Base-by-base conservation (phyloP, 257 asterid species). In the Solanum dulcamara region DNA sequence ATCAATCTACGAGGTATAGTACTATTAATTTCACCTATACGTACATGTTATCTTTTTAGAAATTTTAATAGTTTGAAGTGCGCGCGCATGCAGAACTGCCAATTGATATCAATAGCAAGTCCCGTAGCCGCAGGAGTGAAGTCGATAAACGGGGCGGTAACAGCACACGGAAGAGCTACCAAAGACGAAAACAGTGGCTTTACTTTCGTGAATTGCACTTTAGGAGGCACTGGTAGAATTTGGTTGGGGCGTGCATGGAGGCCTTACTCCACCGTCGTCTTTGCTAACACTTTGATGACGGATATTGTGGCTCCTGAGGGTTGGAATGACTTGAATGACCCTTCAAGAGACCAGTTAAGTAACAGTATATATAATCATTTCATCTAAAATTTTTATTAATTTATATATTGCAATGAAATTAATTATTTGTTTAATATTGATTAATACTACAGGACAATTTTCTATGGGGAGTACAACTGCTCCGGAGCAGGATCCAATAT, bases 231-330 rank as follows among this genome's bases (percentile, higher is more conserved):
- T 0, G 99, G 99, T 3, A 90, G 99, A 72, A 92, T 96, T 2
- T 96, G 99, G 98, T 87, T 95, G 0, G 99, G 99, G 1, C 91
- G 98, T 9, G 99, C 99, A 0, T 96, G 99, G 99, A 84, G 97
- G 86, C 98, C 98, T 10, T 96, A 89, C 93, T 95, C 99, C 64
- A 92, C 97, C 0, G 97, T 92, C 6, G 91, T 96, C 22, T 96
- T 95, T 48, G 88, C 95, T 15, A 89, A 81, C 84, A 95, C 99
- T 0, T 81, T 50, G 13, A 96, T 96, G 97, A 87, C 99, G 0
- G 98, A 93, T 82, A 91, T 96, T 82, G 93, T 95, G 9, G 97
- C 98, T 17, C 86, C 98, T 0, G 98, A 95, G 28, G 99, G 99
- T 1, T 96, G 99, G 99, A 96, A 94, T 38, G 98, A 96, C 85